Evolutionary conservation across 495 filamentous ascomycete species (phyloP).

Genomic region (Podospora pseudocomata): DNA sequence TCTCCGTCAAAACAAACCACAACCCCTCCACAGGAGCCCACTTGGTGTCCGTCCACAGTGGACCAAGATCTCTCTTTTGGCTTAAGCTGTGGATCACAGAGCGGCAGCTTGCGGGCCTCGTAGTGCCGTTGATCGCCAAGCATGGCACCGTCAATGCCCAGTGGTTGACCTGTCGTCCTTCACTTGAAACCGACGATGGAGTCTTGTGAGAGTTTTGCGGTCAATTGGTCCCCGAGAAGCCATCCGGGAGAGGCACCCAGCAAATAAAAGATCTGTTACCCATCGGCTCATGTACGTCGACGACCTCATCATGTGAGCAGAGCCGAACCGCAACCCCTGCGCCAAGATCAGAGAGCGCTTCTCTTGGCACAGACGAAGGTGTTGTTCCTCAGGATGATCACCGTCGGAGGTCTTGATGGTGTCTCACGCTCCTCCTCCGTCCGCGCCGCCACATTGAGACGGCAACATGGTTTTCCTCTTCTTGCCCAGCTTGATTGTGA

Average conservation of each 20-base stretch:
- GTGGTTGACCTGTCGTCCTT: conserved; percentile 1
- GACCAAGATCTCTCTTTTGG: conserved; percentile 16
- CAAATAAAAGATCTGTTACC: not conserved
- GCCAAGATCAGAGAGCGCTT: conserved; percentile 6
- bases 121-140: conserved; percentile 14
- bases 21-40: not conserved
- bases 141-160: conserved; percentile 2
- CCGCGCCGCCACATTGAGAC: conserved; percentile 11
- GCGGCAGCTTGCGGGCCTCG: conserved; percentile 8
- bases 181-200: not conserved
- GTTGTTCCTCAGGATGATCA: conserved; percentile 3
- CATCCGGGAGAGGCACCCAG: not conserved
- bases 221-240: conserved; percentile 1
- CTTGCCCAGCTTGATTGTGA: conserved; percentile 14
- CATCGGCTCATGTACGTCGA: conserved; percentile 8
- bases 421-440: conserved; percentile 4
- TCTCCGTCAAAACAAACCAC: conserved; percentile 3
- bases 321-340: not conserved
- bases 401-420: conserved; percentile 3
- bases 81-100: conserved; percentile 11
- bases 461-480: not conserved
- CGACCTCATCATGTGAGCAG: conserved; percentile 24
- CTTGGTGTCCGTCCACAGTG: conserved; percentile 2
- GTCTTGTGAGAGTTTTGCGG: not conserved
- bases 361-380: not conserved